Evolutionary conservation across 306 rosid genomes (phyloP), one percentile per base, ranked within the genome.

Genomic region (Pterocarpus santalinus): DNA sequence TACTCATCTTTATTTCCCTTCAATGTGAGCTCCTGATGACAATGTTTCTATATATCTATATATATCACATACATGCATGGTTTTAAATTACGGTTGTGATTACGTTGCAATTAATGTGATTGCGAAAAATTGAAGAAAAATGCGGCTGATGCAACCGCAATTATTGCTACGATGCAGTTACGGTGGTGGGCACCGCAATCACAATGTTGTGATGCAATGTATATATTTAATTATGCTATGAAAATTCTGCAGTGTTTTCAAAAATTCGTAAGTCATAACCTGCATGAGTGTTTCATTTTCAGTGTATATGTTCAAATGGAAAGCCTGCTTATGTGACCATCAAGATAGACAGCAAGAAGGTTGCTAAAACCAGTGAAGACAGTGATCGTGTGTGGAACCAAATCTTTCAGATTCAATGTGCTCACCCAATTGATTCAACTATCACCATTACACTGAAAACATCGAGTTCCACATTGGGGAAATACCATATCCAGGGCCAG

Each of bases 371-470:
- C 0, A 91, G 85, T 47, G 72, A 72, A 41, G 94, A 90, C 55
- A 55, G 33, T 0, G 87, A 88, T 36, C 91, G 94, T 2, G 85
- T 93, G 1, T 95, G 99, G 99, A 93, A 93, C 80, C 96, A 93
- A 77, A 91, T 93, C 56, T 95, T 95, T 81, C 90, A 81, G 74
- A 88, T 95, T 85, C 90, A 79, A 16, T 93, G 99, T 77, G 99
- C 99, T 75, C 87, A 95, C 85, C 88, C 96, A 53, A 62, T 81
- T n/a, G 87, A 85, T 65, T 88, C 97, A 75, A 77, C 74, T 0
- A 83, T 95, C 62, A 87, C 89, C 38, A 72, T 95, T 44, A 84
- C 94, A 35, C 73, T 95, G 80, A 91, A 86, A 89, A 91, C 98
- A 51, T 28, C 90, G 55, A 78, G 78, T 16, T 83, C 89, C 71